Percentiles rank a stretch among this genome's conserved stretches.
These are phyloP conservation scores for Penicillium steckii DNA, from an alignment of 495 filamentous ascomycete species.

Conservation along the genomic window DNA sequence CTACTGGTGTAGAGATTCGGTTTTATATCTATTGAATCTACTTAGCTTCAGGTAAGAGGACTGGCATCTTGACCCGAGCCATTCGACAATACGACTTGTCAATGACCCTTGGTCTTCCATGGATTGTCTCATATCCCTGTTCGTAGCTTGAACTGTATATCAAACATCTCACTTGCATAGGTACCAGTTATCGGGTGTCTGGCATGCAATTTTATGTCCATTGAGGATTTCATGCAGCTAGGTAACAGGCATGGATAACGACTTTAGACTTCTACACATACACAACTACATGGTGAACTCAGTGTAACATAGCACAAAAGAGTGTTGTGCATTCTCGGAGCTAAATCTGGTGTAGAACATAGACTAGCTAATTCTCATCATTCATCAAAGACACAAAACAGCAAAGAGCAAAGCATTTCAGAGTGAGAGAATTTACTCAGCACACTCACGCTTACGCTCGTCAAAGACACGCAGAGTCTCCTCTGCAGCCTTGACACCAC, in stretches of 20 bases:
- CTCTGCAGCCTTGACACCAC: conserved; percentile 85
- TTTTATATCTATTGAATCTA: no score
- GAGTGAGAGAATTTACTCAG: conserved; percentile 31
- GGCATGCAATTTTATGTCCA: no score
- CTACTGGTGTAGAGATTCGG: no score
- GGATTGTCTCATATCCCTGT: no score
- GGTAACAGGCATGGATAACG: background rate
- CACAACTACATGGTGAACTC: background rate
- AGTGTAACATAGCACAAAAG: conserved; percentile 15
- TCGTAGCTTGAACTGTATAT: no score
- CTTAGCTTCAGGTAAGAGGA: no score
- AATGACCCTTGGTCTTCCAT: no score
- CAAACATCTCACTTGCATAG: no score
- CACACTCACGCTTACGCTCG: conserved; percentile 63
- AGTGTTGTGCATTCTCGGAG: conserved; percentile 23
- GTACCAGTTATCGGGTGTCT: no score
- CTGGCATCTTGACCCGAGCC: no score
- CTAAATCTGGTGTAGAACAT: conserved; percentile 2
- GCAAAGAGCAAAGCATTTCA: background rate
- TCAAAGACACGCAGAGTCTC: conserved; percentile 77
- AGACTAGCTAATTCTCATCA: conserved; percentile 7
- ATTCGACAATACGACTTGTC: no score
- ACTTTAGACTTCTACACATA: background rate
- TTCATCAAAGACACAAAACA: conserved; percentile 6
- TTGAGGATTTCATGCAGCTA: background rate